Conservation (phyloP, 169 alveolate genomes). For the Plasmodium malariae region DNA sequence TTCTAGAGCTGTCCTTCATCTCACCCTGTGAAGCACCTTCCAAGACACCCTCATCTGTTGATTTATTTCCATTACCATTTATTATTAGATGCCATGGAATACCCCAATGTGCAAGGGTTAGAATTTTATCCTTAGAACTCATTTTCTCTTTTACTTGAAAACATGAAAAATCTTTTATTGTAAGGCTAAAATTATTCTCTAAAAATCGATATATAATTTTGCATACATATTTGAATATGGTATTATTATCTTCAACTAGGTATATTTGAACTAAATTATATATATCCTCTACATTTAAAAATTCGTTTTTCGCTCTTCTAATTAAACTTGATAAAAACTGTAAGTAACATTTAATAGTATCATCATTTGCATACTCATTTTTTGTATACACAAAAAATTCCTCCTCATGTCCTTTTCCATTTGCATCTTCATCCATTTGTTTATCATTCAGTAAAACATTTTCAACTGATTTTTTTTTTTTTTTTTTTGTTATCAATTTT, state of each 20-base stretch:
- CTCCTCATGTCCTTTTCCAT: background rate
- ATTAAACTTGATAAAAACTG: constrained; percentile 58
- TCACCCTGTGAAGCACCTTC: too few species aligned
- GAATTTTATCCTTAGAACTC: constrained; percentile 13
- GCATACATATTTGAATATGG: constrained; percentile 52
- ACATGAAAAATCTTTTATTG: constrained; percentile 36
- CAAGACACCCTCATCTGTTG: background rate
- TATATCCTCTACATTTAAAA: constrained; percentile 51
- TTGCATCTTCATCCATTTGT: background rate
- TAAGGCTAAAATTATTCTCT: constrained; percentile 33
- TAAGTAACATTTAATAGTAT: constrained; percentile 52
- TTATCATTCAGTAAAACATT: background rate
- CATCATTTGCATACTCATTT: constrained; percentile 70
- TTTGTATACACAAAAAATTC: constrained; percentile 45
- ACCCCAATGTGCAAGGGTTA: constrained; percentile 37
- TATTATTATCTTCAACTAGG: constrained; percentile 45
- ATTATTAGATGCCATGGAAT: constrained; percentile 38
- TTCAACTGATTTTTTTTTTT: constrained; percentile 9
- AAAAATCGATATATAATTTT: constrained; percentile 68
- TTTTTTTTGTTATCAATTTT: constrained; percentile 50
- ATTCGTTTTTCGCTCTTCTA: constrained; percentile 43
- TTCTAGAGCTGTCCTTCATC: too few species aligned
- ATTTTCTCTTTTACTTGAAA: constrained; percentile 38
- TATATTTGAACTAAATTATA: constrained; percentile 63
- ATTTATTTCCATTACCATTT: background rate